These are phyloP conservation scores for Glaciozyma martinii DNA, from an alignment of 768 basidiomycete species.

Conservation along the genomic window DNA sequence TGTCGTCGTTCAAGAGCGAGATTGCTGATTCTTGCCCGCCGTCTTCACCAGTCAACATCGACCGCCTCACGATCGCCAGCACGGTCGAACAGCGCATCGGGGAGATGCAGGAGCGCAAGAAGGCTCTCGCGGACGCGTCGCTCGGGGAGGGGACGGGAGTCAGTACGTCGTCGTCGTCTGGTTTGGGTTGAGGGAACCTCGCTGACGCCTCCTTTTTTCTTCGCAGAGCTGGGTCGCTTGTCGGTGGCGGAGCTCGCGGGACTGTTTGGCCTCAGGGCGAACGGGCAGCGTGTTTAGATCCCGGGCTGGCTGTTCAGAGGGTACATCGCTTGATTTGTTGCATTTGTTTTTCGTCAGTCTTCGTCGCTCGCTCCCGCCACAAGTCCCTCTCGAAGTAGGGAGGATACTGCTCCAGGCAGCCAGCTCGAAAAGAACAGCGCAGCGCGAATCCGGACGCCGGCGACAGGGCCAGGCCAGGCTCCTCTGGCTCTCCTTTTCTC, in stretches of 20 bases:
- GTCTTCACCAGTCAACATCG: constrained; percentile 35
- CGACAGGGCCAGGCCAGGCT: too few species aligned
- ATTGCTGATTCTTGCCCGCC: neutral
- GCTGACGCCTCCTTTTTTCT: too few species aligned
- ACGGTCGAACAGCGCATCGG: constrained; percentile 58
- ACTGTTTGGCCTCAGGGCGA: constrained; percentile 7
- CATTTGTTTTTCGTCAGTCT: too few species aligned
- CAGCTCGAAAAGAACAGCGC: too few species aligned
- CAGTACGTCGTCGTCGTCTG: neutral
- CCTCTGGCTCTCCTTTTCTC: too few species aligned
- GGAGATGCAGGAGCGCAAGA: neutral
- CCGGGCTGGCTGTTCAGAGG: neutral
- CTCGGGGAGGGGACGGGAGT: constrained; percentile 24
- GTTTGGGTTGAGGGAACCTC: too few species aligned
- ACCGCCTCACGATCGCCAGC: constrained; percentile 39
- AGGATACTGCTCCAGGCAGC: too few species aligned
- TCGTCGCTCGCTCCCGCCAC: too few species aligned
- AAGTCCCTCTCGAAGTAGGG: too few species aligned
- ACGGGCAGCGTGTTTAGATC: neutral
- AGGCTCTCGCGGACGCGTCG: constrained; percentile 37
- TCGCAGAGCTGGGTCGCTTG: constrained; percentile 16
- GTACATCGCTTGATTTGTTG: too few species aligned
- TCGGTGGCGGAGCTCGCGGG: constrained; percentile 18
- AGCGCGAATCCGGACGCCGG: too few species aligned
- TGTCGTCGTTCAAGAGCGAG: neutral